A percentile compares a stretch with the other conserved stretches of the same genome.
Evolutionary conservation across 176 grass and related monocot species (phyloP).

Genomic region (Carex scoparia): DNA sequence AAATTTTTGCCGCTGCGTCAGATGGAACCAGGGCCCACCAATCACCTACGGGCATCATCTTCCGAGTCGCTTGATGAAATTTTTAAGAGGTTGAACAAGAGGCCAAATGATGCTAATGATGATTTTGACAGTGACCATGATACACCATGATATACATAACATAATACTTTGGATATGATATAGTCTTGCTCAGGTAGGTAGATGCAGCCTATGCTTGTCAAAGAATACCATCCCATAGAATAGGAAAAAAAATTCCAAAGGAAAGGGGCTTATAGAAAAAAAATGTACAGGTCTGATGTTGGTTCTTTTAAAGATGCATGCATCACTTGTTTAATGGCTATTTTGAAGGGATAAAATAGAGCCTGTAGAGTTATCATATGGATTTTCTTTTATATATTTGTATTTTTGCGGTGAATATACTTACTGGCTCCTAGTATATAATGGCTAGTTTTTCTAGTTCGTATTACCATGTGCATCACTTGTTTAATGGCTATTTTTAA

Average conservation of each 20-base stretch:
- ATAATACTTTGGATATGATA: constrained; percentile 32
- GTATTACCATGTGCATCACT: not conserved
- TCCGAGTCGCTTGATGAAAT: constrained; percentile 92
- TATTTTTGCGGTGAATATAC: constrained; percentile 24
- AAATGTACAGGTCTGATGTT: constrained; percentile 57
- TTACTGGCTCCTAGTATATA: constrained; percentile 14
- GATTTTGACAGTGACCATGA: constrained; percentile 52
- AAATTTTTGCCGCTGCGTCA: constrained; percentile 77
- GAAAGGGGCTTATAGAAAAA: constrained; percentile 34
- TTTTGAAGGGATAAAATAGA: not conserved
- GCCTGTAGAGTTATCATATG: not conserved
- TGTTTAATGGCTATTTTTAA: not conserved
- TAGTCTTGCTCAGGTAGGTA: constrained; percentile 40
- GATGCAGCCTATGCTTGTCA: constrained; percentile 28
- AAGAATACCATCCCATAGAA: constrained; percentile 32
- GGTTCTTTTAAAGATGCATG: constrained; percentile 18
- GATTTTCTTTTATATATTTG: not conserved
- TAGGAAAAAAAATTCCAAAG: constrained; percentile 33
- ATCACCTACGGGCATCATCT: constrained; percentile 33
- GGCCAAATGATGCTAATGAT: constrained; percentile 41
- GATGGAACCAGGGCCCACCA: constrained; percentile 39
- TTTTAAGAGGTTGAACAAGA: constrained; percentile 79
- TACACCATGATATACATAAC: constrained; percentile 20
- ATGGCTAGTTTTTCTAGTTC: not conserved
- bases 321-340: constrained; percentile 8